Evolutionary conservation across 2,329 filamentous ascomycete species (phyloP).

Genomic region (Thielaviopsis populi): DNA sequence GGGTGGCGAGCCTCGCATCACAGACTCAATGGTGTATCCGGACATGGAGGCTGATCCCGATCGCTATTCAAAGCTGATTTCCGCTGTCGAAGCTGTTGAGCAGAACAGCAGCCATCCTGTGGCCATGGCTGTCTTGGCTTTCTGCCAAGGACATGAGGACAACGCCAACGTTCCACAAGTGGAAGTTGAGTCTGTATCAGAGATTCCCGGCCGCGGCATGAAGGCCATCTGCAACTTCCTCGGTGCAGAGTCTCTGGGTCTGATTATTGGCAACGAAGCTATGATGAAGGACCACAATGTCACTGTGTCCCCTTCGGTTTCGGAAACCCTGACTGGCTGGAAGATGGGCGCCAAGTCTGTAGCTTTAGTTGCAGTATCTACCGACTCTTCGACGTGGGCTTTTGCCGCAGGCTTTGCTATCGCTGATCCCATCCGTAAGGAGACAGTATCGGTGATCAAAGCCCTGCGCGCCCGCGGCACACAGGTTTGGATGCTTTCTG

Average conservation of each 20-base stretch:
- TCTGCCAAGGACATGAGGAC: conserved; percentile 33
- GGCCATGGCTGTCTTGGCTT: conserved; percentile 52
- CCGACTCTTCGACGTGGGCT: conserved; percentile 25
- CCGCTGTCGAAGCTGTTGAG: conserved; percentile 46
- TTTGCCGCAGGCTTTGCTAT: conserved; percentile 58
- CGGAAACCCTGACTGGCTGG: conserved; percentile 36
- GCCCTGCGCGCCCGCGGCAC: conserved; percentile 50
- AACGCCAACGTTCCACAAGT: conserved; percentile 19
- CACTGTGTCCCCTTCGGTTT: conserved; percentile 25
- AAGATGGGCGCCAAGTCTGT: conserved; percentile 49
- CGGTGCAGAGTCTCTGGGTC: conserved; percentile 25
- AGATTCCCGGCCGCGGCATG: conserved; percentile 58
- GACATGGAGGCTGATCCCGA: conserved; percentile 19
- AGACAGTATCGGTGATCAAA: conserved; percentile 49
- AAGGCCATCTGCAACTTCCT: conserved; percentile 30
- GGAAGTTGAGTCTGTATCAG: conserved; percentile 36
- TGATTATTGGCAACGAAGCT: conserved; percentile 58
- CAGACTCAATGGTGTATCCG: conserved; percentile 33
- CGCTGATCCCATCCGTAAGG: conserved; percentile 64
- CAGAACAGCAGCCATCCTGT: conserved; percentile 61
- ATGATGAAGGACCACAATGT: conserved; percentile 43
- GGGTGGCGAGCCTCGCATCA: conserved; percentile 56
- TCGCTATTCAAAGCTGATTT: conserved; percentile 27
- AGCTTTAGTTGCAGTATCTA: conserved; percentile 39
- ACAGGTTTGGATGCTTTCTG: conserved; percentile 82